Percentiles rank a stretch among this genome's conserved stretches.
Conservation (phyloP, 2,329 filamentous ascomycete genomes). For the Neonectria ditissima region DNA sequence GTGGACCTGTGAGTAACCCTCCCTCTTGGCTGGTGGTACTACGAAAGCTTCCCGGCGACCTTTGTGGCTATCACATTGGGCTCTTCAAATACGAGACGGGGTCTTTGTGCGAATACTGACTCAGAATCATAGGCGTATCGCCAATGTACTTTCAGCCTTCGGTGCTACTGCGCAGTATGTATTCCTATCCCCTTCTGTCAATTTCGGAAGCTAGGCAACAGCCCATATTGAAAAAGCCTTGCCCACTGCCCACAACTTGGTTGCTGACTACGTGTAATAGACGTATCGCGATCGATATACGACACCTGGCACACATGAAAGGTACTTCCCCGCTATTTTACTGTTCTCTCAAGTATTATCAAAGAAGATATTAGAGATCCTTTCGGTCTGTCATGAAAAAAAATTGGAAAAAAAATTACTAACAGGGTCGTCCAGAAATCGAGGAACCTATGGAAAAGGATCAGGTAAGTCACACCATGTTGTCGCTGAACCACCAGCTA, state of each 20-base stretch:
- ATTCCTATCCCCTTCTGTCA: neutral
- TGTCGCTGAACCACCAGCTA: too few species aligned
- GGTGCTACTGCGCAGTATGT: slow-evolving; percentile 76
- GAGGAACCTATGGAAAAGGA: slow-evolving; percentile 65
- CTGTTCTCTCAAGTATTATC: neutral
- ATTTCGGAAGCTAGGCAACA: neutral
- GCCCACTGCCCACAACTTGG: neutral
- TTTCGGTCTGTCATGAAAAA: neutral
- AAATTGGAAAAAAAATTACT: too few species aligned
- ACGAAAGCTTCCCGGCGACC: neutral
- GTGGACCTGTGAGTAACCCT: slow-evolving; percentile 72
- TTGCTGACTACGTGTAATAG: too few species aligned
- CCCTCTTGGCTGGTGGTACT: neutral
- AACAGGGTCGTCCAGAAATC: slow-evolving; percentile 59
- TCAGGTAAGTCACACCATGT: slow-evolving; percentile 1
- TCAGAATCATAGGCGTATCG: slow-evolving; percentile 55
- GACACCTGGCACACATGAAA: slow-evolving; percentile 80
- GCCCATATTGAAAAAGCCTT: neutral
- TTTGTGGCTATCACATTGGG: too few species aligned
- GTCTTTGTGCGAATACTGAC: neutral
- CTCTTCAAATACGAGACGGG: neutral
- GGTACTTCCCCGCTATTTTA: slow-evolving; percentile 46
- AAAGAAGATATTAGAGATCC: too few species aligned
- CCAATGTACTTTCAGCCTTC: slow-evolving; percentile 81
- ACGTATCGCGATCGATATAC: slow-evolving; percentile 76